Conservation (phyloP, 2,329 filamentous ascomycete species). For the Rhytidhysteron rufulum region DNA sequence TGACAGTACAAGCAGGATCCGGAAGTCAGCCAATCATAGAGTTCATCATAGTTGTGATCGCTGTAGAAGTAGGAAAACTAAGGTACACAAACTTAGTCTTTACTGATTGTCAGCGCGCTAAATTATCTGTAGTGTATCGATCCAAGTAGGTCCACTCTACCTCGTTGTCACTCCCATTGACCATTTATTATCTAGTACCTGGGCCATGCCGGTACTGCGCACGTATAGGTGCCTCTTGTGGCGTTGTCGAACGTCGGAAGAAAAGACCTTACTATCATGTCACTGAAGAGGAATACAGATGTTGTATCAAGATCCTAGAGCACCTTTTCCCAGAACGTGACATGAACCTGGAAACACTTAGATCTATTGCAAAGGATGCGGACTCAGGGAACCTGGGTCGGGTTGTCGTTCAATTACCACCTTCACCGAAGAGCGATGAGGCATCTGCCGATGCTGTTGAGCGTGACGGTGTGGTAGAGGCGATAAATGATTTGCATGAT, state of each 20-base stretch:
- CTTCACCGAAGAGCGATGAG: constrained; percentile 17
- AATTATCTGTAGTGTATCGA: constrained; percentile 32
- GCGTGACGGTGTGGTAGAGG: constrained; percentile 18
- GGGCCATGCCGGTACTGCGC: constrained; percentile 37
- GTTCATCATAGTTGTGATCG: constrained; percentile 36
- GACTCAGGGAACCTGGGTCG: constrained; percentile 25
- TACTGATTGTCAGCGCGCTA: constrained; percentile 20
- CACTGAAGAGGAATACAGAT: constrained; percentile 37
- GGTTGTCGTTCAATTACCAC: constrained; percentile 19
- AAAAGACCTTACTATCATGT: constrained; percentile 38
- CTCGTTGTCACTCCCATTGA: constrained; percentile 5
- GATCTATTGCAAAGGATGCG: constrained; percentile 30
- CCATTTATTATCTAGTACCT: constrained; percentile 21
- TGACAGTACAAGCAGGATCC: constrained; percentile 22
- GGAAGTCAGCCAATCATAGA: constrained; percentile 21
- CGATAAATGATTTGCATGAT: constrained; percentile 33
- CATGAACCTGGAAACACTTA: constrained; percentile 29
- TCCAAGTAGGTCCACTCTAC: constrained; percentile 25
- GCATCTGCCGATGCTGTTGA: constrained; percentile 10
- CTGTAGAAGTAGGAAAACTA: constrained; percentile 35
- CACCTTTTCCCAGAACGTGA: constrained; percentile 34
- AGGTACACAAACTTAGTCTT: constrained; percentile 18
- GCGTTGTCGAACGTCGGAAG: constrained; percentile 31
- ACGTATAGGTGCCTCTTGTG: constrained; percentile 31
- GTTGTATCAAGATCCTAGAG: constrained; percentile 34